Percentiles rank a stretch among this genome's conserved stretches.
Conservation (phyloP, 2,329 filamentous ascomycete species). For the Coniochaeta sp. region DNA sequence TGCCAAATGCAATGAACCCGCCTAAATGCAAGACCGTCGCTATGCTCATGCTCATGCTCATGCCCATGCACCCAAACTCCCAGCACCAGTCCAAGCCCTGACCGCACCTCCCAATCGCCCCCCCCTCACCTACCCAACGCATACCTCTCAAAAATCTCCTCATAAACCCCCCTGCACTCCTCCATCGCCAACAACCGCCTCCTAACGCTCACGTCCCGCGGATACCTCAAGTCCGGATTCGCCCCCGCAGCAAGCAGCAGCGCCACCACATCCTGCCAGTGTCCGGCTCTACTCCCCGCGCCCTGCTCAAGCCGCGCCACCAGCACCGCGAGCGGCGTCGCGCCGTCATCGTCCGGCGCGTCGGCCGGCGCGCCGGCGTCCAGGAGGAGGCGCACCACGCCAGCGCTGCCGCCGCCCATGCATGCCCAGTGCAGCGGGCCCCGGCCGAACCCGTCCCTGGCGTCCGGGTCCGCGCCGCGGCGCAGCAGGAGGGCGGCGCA, state of each 20-base stretch:
- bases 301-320: slow-evolving; percentile 1
- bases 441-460: slow-evolving; percentile 7
- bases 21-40: neutral
- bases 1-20: no score
- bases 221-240: neutral
- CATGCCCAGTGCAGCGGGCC: slow-evolving; percentile 13
- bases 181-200: slow-evolving; percentile 6
- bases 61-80: neutral
- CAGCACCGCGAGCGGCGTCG: slow-evolving; percentile 3
- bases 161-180: neutral
- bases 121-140: neutral
- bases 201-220: neutral
- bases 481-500: slow-evolving; percentile 9
- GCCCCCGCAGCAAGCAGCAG: slow-evolving; percentile 7
- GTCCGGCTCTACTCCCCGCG: neutral
- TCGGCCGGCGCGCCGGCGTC: neutral
- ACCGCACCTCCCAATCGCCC: neutral
- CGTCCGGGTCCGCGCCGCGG: slow-evolving; percentile 5
- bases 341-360: slow-evolving; percentile 1
- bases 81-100: neutral
- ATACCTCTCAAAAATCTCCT: slow-evolving; percentile 1
- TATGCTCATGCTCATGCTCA: no score
- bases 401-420: slow-evolving; percentile 1
- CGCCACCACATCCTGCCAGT: slow-evolving; percentile 5
- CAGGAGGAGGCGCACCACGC: slow-evolving; percentile 1